phyloP scores from a whole-genome alignment of 1,284 basidiomycete genomes.

The Tetrapyrgos nigripes region DNA sequence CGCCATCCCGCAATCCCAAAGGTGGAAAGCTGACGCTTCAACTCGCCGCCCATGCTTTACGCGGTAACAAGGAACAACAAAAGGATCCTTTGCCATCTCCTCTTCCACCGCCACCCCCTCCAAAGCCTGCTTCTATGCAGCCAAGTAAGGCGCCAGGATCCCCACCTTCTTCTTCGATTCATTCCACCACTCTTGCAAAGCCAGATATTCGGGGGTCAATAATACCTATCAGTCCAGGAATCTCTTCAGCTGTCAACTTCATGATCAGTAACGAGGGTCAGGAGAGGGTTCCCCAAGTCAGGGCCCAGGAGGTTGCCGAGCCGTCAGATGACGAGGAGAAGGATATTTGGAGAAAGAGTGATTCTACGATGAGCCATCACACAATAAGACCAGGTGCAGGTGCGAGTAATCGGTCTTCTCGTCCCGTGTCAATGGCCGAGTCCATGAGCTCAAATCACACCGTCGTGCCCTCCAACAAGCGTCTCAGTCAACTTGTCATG shows the following conservation, averaged over 20 bases:
- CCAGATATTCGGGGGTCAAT: constrained; percentile 44
- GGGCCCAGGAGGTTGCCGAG: constrained; percentile 17
- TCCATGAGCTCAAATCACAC: constrained; percentile 75
- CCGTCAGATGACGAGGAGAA: constrained; percentile 46
- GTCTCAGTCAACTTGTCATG: constrained; percentile 69
- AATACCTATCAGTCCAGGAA: constrained; percentile 53
- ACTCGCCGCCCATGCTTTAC: constrained; percentile 50
- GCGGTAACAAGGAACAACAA: constrained; percentile 32
- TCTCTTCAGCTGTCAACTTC: constrained; percentile 52
- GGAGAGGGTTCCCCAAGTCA: constrained; percentile 8
- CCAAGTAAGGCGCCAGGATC: constrained; percentile 15
- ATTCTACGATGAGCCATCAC: constrained; percentile 74
- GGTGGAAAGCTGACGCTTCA: constrained; percentile 41
- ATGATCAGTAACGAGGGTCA: constrained; percentile 42
- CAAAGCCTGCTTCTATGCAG: constrained; percentile 29
- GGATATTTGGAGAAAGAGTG: constrained; percentile 75
- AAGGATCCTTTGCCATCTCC: constrained; percentile 19
- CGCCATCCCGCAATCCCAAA: constrained; percentile 21
- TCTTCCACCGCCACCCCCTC: constrained; percentile 31
- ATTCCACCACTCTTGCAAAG: constrained; percentile 25
- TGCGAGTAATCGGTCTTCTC: constrained; percentile 57
- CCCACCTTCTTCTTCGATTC: constrained; percentile 11
- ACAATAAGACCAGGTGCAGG: constrained; percentile 65
- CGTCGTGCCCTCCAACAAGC: constrained; percentile 64
- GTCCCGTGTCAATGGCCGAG: constrained; percentile 77